These are phyloP conservation scores for Populus hybrid DNA, from an alignment of 441 rosid species.

Conservation along the genomic window DNA sequence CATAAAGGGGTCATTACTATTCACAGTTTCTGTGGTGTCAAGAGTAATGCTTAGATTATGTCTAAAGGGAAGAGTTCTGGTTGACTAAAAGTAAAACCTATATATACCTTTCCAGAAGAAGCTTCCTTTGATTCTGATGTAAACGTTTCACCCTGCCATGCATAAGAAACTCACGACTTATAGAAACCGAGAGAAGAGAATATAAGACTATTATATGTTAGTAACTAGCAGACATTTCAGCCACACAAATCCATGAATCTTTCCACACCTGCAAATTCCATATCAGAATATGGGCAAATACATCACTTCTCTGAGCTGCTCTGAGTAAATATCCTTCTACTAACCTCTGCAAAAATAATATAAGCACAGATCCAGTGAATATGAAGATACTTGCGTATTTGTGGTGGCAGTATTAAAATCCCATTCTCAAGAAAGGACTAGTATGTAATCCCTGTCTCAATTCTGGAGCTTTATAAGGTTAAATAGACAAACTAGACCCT, in stretches of 20 bases:
- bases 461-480: background rate
- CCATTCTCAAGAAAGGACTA: background rate
- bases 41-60: background rate
- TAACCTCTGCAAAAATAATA: conserved; percentile 55
- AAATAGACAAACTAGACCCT: background rate
- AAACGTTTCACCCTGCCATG: conserved; percentile 73
- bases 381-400: background rate
- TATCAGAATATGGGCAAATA: conserved; percentile 93
- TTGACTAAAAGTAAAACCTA: background rate
- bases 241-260: background rate
- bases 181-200: conserved; percentile 1
- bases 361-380: conserved; percentile 2
- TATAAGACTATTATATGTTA: background rate
- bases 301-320: conserved; percentile 92
- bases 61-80: background rate
- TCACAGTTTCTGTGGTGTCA: background rate
- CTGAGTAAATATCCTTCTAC: conserved; percentile 98
- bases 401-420: background rate
- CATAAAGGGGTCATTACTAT: background rate
- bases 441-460: background rate
- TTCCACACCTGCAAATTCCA: conserved; percentile 88
- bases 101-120: conserved; percentile 54
- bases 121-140: conserved; percentile 69
- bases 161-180: conserved; percentile 20
- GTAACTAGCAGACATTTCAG: background rate